These are phyloP conservation scores for Claviceps fusiformis DNA, from an alignment of 2,329 filamentous ascomycete species.

Conservation along the genomic window DNA sequence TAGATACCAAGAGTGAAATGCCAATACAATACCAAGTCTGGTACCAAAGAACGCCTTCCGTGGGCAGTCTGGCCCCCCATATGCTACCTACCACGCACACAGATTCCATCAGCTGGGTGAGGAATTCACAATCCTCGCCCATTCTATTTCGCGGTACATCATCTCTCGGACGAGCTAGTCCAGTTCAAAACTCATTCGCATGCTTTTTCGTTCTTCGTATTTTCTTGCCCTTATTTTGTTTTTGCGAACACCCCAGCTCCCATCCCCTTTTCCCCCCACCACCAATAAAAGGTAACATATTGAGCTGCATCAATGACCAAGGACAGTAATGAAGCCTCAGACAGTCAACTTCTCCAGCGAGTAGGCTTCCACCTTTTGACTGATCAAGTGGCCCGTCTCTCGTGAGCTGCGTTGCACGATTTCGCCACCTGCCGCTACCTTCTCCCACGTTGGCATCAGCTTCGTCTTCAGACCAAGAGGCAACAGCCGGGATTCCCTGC, in stretches of 20 bases:
- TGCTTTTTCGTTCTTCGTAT: not conserved
- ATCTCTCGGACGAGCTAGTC: not conserved
- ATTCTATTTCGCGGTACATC: not conserved
- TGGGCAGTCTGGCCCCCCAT: not conserved
- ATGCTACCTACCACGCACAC: not conserved
- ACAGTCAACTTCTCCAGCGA: constrained; percentile 65
- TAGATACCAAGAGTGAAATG: not conserved
- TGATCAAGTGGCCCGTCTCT: constrained; percentile 65
- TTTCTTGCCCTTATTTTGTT: not conserved
- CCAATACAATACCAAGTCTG: no score
- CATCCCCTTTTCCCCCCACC: no score
- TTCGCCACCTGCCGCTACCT: constrained; percentile 57
- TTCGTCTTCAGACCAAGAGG: constrained; percentile 60
- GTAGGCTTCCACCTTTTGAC: constrained; percentile 70
- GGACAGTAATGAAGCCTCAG: constrained; percentile 23
- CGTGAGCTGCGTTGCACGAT: constrained; percentile 53
- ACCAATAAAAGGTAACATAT: no score
- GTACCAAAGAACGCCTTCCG: not conserved
- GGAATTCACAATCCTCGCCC: not conserved
- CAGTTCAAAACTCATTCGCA: not conserved
- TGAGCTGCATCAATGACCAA: not conserved
- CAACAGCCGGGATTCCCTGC: constrained; percentile 37
- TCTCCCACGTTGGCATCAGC: constrained; percentile 33
- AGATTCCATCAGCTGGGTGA: not conserved
- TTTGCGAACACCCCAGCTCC: not conserved